Base-by-base conservation (phyloP, 202 grass and related monocot genomes). In the Schoenoplectus triqueter region DNA sequence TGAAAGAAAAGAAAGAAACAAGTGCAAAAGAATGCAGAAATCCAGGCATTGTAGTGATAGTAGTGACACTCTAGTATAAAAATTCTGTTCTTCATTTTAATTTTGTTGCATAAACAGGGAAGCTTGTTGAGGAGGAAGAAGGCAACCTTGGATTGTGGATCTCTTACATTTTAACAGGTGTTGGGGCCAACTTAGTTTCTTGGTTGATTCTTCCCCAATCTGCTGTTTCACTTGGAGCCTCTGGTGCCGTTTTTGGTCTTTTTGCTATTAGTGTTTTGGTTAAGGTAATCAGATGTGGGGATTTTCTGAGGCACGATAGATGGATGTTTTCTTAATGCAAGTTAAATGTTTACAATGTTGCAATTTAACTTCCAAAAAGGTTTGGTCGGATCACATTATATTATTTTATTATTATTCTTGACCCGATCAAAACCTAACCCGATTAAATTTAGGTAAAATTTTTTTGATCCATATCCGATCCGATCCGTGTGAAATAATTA, bases 241-340 rank as follows among this genome's bases (percentile, higher is more conserved):
- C 96, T 70, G 93, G 93, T 83, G 90, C 96, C 84, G 96, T 99
- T 76, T 99, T 99, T 86, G 96, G 96, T 45, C 93, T 99, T 85
- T 99, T 99, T 82, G 91, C 93, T 85, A 94, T 99, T 55, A 96
- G 96, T 88, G 93, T 99, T 70, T 89, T 99, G 63, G 96, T 99
- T 82, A 99, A 99, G 96, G 96, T 99, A 83, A 90, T 78, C 19
- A 11, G 2, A 50, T 72, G 84, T 10, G 72, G 51, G 50, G 46
- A 76, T 81, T 44, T 10, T 81, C 1, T 42, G 22, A 59, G 54
- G 22, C 74, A 60, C 60, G 22, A 78, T 59, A 9, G 59, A n/a
- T 2, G 31, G 74, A 78, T 78, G 75, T 40, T 60, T 17, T 73
- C 18, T n/a, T 10, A 61, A 18, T 13, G 31, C 14, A 18, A 78